Evolutionary conservation across 2,329 filamentous ascomycete species (phyloP), one percentile per base, ranked within the genome.

Genomic region (Ascochyta viciae-villosae): DNA sequence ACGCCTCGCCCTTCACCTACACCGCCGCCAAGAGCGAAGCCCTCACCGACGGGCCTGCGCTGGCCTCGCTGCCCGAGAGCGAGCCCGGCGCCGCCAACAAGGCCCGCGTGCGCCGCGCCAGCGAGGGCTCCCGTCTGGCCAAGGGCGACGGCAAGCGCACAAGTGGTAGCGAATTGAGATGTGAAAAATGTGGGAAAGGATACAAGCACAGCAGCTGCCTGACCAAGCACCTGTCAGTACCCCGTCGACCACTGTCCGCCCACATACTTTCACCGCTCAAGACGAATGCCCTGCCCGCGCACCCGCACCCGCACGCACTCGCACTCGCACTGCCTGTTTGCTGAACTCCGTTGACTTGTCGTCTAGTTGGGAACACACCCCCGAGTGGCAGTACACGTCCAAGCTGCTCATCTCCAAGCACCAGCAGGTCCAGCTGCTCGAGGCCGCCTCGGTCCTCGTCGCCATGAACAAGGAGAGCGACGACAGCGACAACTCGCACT

Each of bases 181-280:
- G 95, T 82, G 92, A 96, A 76, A 94, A 93, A 80, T 99, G 95
- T 83, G 94, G 94, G 79, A 99, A 99, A 85, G 92, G 92, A 81
- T 99, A 99, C 87, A 99, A 99, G 88, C 95, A 99, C 85, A 96
- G 93, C 87, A 98, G 95, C 83, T 99, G 95, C 87, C 87, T 99
- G 84, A 96, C 91, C 77, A 99, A 98, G 87, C 95, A 99, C 88
- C 89, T 97, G 95, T 98, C 88, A 87, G 95, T 96, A 84, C 82
- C 84, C 87, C 84, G 82, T 74, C 76, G 73, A 63, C 50, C 54
- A 58, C 58, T 70, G 70, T 74, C 65, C 72, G 74, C 72, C 74
- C 77, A 76, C 74, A 76, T 71, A 74, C 70, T 74, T 76, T 76
- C 74, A 76, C 68, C 67, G 59, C 68, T 74, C 73, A 63, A 65